Base-by-base conservation (phyloP, 1,284 basidiomycete species). In the Peniophora sp. region DNA sequence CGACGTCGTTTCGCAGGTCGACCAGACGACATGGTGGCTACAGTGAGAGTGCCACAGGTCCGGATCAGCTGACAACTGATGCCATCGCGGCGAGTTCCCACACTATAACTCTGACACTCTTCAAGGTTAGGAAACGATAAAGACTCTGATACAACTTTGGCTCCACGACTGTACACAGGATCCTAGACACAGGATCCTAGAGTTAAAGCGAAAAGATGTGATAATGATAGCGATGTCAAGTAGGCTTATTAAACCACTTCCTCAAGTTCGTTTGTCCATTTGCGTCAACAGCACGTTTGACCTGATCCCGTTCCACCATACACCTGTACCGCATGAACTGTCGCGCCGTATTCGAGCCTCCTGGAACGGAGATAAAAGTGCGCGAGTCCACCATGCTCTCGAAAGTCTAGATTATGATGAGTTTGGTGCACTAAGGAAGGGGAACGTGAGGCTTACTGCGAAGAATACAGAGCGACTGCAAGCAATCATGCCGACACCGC, bases 401-500 rank as follows among this genome's bases (percentile, higher is more conserved):
- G 56, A 89, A 91, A 10, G 81, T 78, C 88, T 91, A n/a, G 8
- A 41, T 17, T n/a, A 54, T 34, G n/a, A 44, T 9, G 34, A 32
- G 27, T 12, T 32, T 22, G 35, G 35, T 42, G 51, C 44, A 49
- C 14, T 24, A 17, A 20, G 43, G 18, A 8, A 17, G 22, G 14
- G n/a, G 15, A 18, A 17, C 42, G 10, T n/a, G n/a, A 23, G 47
- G 32, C 5, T 20, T 36, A 88, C 87, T 49, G 72, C 73, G 62
- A 80, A 67, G 48, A 88, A 68, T 39, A 88, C 75, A 17, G 74
- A 70, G 22, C 81, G 73, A 18, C 75, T 75, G 57, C 84, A 85
- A 24, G 72, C 73, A 23, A 81, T 68, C 85, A 89, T 88, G 2
- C 86, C 85, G 50, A 90, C 83, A 2, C 80, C 81, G 2, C 86